Percentiles rank a stretch among this genome's conserved stretches.
phyloP scores from a whole-genome alignment of 352 stramenopile species.

The Pythium biforme region DNA sequence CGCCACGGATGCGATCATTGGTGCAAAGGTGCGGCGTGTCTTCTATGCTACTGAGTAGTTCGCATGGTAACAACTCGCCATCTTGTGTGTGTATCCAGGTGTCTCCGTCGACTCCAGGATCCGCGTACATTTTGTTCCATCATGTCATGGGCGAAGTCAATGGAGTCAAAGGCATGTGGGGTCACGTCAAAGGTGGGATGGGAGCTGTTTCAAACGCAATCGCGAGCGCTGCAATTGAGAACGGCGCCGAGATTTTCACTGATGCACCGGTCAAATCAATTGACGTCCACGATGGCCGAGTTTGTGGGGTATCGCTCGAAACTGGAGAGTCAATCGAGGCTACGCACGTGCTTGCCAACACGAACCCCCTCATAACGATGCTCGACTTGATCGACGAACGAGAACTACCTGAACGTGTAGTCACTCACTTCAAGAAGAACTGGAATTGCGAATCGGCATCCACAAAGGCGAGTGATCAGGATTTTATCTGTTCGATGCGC shows the following conservation, averaged over 20 bases:
- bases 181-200: slow-evolving; percentile 90
- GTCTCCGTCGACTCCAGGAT: slow-evolving; percentile 81
- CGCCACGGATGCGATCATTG: slow-evolving; percentile 91
- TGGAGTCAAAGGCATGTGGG: slow-evolving; percentile 86
- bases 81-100: slow-evolving; percentile 34
- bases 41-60: neutral
- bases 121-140: slow-evolving; percentile 90
- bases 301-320: slow-evolving; percentile 62
- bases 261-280: slow-evolving; percentile 67
- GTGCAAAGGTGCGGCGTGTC: slow-evolving; percentile 55
- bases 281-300: slow-evolving; percentile 39
- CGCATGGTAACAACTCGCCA: no score
- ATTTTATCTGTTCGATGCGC: neutral
- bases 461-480: slow-evolving; percentile 51
- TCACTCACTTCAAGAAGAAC: slow-evolving; percentile 74
- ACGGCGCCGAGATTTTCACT: slow-evolving; percentile 73
- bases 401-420: slow-evolving; percentile 50
- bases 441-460: slow-evolving; percentile 81
- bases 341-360: slow-evolving; percentile 75
- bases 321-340: slow-evolving; percentile 54
- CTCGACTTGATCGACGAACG: slow-evolving; percentile 68
- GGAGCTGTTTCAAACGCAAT: slow-evolving; percentile 75
- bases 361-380: slow-evolving; percentile 81
- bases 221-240: slow-evolving; percentile 49
- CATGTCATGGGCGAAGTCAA: slow-evolving; percentile 92